Evolutionary conservation across 306 rosid genomes (phyloP).

Genomic region (Ziziphus jujuba): DNA sequence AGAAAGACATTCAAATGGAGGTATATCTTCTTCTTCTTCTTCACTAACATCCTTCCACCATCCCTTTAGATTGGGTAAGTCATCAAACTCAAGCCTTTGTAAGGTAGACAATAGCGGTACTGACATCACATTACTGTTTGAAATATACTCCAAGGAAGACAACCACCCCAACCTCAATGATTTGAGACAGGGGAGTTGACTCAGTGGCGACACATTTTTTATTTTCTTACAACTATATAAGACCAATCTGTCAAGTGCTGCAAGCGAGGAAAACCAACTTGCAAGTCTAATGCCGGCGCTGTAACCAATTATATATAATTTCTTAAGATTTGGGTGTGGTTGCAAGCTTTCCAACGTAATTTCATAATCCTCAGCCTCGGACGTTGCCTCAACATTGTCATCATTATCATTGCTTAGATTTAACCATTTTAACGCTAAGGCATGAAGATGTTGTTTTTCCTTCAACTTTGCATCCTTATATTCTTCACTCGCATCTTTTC

Average conservation of each 20-base stretch:
- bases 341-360: slow-evolving; percentile 15
- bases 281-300: slow-evolving; percentile 20
- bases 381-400: too few species aligned
- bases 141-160: not conserved
- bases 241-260: not conserved
- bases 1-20: slow-evolving; percentile 15
- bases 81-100: not conserved
- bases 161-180: not conserved
- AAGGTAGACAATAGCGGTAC: not conserved
- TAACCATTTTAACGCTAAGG: not conserved
- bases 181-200: not conserved
- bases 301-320: slow-evolving; percentile 13
- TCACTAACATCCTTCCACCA: not conserved
- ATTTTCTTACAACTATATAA: not conserved
- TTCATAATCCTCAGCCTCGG: slow-evolving; percentile 11
- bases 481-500: not conserved
- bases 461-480: not conserved
- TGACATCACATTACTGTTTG: not conserved
- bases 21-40: not conserved
- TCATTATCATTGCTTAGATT: too few species aligned
- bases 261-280: not conserved
- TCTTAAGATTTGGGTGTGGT: not conserved
- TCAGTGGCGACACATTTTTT: not conserved
- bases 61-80: not conserved
- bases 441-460: not conserved